Evolutionary conservation across 805 yeast genomes (phyloP).

Genomic region (Lachancea waltii): DNA sequence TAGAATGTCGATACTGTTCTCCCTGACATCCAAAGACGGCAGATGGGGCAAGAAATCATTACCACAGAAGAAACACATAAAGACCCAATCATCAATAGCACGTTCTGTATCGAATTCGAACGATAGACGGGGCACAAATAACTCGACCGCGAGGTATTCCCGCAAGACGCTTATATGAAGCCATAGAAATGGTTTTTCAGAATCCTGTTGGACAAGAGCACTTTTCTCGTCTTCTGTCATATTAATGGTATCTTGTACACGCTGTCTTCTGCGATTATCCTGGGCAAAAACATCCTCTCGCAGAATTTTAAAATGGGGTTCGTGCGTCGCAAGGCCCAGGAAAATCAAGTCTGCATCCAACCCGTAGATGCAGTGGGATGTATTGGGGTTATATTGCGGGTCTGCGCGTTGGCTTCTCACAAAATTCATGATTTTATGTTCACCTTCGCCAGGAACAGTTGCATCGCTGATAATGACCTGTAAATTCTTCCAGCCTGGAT

Average conservation of each 20-base stretch:
- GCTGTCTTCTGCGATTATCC: constrained; percentile 38
- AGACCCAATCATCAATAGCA: constrained; percentile 98
- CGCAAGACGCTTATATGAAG: constrained; percentile 80
- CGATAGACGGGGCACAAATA: constrained; percentile 60
- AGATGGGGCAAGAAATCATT: constrained; percentile 96
- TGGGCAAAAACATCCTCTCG: constrained; percentile 96
- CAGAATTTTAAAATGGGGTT: constrained; percentile 88
- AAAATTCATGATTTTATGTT: constrained; percentile 95
- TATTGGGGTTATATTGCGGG: constrained; percentile 84
- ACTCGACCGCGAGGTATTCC: constrained; percentile 81
- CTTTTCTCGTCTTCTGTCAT: constrained; percentile 55
- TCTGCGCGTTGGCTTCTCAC: constrained; percentile 84
- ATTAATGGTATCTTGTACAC: constrained; percentile 31
- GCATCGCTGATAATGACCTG: constrained; percentile 93
- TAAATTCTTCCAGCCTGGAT: constrained; percentile 88
- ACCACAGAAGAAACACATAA: constrained; percentile 97
- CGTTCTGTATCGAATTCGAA: constrained; percentile 84
- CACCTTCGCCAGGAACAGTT: constrained; percentile 99
- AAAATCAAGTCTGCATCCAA: constrained; percentile 96
- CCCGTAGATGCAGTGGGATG: constrained; percentile 94
- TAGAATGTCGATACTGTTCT: constrained; percentile 80
- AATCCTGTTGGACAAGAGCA: constrained; percentile 30
- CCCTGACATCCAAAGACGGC: constrained; percentile 91
- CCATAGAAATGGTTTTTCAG: constrained; percentile 86
- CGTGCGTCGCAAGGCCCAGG: constrained; percentile 94